Evolutionary conservation across 345 rosid genomes (phyloP).

Genomic region (Turritis glabra): DNA sequence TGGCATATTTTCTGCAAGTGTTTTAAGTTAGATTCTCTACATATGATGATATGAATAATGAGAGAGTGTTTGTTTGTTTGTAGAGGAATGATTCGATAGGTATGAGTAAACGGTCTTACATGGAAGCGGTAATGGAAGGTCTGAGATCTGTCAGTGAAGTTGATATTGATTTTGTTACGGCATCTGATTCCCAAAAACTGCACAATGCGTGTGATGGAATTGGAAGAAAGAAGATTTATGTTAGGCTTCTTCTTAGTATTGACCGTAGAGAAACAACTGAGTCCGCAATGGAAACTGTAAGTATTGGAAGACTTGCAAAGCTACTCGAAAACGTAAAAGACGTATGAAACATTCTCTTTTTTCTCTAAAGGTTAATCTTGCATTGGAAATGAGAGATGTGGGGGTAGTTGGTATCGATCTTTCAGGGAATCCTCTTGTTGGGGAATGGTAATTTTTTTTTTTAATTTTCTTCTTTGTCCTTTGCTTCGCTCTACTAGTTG

Average conservation of each 20-base stretch:
- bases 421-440: conserved; percentile 91
- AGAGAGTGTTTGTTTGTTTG: conserved; percentile 27
- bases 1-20: background rate
- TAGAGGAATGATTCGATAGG: conserved; percentile 81
- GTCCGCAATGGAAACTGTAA: conserved; percentile 92
- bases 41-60: background rate
- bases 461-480: background rate
- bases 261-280: conserved; percentile 89
- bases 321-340: background rate
- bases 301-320: conserved; percentile 23
- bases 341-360: background rate
- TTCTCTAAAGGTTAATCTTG: conserved; percentile 71
- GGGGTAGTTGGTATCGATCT: conserved; percentile 95
- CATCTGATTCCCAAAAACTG: conserved; percentile 16
- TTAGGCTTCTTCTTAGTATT: conserved; percentile 94
- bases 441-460: conserved; percentile 63
- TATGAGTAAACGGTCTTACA: conserved; percentile 92
- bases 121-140: conserved; percentile 89
- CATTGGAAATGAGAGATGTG: conserved; percentile 69
- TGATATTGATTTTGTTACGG: conserved; percentile 53
- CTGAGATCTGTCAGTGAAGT: conserved; percentile 57
- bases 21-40: background rate
- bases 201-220: conserved; percentile 42
- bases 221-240: conserved; percentile 66
- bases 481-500: background rate